phyloP scores from a whole-genome alignment of 768 basidiomycete species.

The Rhodotorula kratochvilovae region DNA sequence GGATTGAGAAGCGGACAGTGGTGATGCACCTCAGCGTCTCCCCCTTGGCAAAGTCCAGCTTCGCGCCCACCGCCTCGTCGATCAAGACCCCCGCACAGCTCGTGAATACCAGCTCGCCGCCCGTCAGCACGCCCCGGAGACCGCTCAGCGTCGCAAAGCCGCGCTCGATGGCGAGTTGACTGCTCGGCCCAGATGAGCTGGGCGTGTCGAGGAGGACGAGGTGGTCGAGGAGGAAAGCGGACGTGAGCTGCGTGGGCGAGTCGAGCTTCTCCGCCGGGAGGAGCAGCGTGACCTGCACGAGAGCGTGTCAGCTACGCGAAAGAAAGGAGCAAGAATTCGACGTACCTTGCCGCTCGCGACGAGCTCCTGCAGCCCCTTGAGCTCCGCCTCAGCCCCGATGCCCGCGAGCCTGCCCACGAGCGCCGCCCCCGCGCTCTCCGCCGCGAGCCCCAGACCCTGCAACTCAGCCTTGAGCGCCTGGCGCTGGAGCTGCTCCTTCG shows the following conservation, averaged over 20 bases:
- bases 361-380: constrained; percentile 65
- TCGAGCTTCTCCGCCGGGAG: constrained; percentile 61
- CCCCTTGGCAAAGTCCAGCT: constrained; percentile 49
- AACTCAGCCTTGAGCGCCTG: constrained; percentile 70
- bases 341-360: constrained; percentile 64
- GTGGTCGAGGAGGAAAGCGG: constrained; percentile 79
- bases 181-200: constrained; percentile 38
- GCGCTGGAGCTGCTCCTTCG: constrained; percentile 55
- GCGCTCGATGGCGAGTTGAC: constrained; percentile 35
- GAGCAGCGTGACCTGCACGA: constrained; percentile 69
- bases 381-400: constrained; percentile 57
- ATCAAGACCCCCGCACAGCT: constrained; percentile 8
- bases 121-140: constrained; percentile 58
- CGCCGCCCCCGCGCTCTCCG: constrained; percentile 65
- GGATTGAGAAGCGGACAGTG: too few relatives aligned
- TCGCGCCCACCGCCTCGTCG: constrained; percentile 46
- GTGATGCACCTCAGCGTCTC: constrained; percentile 49
- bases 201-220: constrained; percentile 62
- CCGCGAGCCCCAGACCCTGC: constrained; percentile 64
- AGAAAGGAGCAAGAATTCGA: too few relatives aligned
- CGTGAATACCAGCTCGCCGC: constrained; percentile 14
- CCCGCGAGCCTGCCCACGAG: constrained; percentile 50
- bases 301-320: too few relatives aligned
- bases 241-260: constrained; percentile 58
- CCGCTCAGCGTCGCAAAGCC: constrained; percentile 74